These are phyloP conservation scores for Pythium graminicola DNA, from an alignment of 352 stramenopile species.

Conservation along the genomic window DNA sequence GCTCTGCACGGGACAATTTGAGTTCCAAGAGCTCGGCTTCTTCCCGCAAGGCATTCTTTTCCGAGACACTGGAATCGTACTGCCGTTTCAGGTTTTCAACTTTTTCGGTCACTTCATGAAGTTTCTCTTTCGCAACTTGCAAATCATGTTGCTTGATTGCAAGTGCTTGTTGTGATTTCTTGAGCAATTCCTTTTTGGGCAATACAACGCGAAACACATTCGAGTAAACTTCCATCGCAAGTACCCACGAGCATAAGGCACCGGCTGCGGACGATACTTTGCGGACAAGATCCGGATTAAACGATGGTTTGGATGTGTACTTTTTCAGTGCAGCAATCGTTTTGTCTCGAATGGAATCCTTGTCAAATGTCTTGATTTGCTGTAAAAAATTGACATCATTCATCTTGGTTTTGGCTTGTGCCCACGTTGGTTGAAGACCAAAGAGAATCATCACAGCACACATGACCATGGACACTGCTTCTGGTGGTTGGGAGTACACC, in stretches of 20 bases:
- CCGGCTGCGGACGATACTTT: conserved; percentile 43
- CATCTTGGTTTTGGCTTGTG: conserved; percentile 88
- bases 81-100: conserved; percentile 82
- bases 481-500: conserved; percentile 79
- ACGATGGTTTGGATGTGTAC: conserved; percentile 90
- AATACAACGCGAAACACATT: conserved; percentile 90
- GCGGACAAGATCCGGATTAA: conserved; percentile 88
- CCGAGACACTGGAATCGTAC: conserved; percentile 79
- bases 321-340: conserved; percentile 83
- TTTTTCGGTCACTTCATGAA: conserved; percentile 90
- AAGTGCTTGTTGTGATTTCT: conserved; percentile 75
- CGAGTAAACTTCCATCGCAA: conserved; percentile 92
- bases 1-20: conserved; percentile 91
- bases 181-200: conserved; percentile 87
- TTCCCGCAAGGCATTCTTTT: conserved; percentile 92
- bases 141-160: conserved; percentile 89
- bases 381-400: conserved; percentile 89
- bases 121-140: conserved; percentile 80
- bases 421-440: conserved; percentile 86
- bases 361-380: too few relatives aligned
- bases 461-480: conserved; percentile 87
- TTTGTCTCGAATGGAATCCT: conserved; percentile 83
- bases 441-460: conserved; percentile 93
- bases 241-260: conserved; percentile 85
- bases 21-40: conserved; percentile 89